Evolutionary conservation across 495 filamentous ascomycete species (phyloP), one percentile per base, ranked within the genome.

Genomic region (Neurospora terricola): DNA sequence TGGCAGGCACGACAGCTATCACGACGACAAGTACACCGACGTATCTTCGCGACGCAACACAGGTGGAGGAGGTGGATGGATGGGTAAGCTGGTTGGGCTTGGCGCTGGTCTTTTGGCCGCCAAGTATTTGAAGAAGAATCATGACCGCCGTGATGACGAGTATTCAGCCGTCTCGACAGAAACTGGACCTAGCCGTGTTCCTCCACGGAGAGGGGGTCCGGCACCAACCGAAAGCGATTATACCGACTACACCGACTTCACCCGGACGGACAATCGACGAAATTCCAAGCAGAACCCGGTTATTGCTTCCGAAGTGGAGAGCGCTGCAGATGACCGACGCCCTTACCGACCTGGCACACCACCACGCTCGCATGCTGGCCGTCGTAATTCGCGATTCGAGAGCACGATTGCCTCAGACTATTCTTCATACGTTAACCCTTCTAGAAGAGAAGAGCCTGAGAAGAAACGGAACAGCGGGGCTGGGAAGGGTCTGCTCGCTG

Each of bases 41-140:
- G 75, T 66, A 34, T 66, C 54, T 5, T 66, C 74, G 34, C 74
- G 75, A 27, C 75, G 79, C 30, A 76, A 69, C 40, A 84, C 62
- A 37, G 74, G 70, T 12, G 71, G 66, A 78, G 83, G 71, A 77
- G 86, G 88, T 12, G 88, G 90, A 14, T 87, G 90, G 81, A 87
- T 89, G 76, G 88, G 91, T 77, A 89, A 87, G 72, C 71, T 96
- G 0, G 76, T 94, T 10, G 90, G 90, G 16, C 80, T 90, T 12
- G 94, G 91, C 34, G 91, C 87, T 45, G 88, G 87, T 23, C 86
- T 88, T 21, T 80, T 94, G 23, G 87, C 89, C 12, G 91, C 89
- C 76, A 90, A 83, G 45, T 86, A 90, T 72, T 87, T 90, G 75
- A 89, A 89, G 74, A 85, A 90, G 71, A 85, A 88, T 70, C 81